Conservation (phyloP, 371 early-diverging fungal genomes). For the Mucor sp. region DNA sequence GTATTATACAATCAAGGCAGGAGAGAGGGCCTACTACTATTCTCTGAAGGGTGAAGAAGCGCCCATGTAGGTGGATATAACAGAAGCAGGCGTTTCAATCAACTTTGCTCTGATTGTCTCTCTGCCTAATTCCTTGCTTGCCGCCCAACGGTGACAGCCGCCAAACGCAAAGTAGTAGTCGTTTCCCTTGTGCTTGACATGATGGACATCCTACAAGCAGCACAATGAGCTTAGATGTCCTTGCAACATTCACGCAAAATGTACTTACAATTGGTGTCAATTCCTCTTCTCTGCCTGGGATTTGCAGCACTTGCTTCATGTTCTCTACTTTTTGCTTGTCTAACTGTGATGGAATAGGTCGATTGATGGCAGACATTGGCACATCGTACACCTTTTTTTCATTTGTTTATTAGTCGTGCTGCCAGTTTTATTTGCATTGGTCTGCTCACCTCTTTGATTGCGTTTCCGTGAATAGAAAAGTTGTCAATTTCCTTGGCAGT, state of each 20-base stretch:
- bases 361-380: constrained; percentile 44
- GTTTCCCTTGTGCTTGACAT: constrained; percentile 38
- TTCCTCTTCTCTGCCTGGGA: constrained; percentile 31
- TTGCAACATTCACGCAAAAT: too few species aligned
- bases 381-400: constrained; percentile 39
- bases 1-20: neutral
- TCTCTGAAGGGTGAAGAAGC: constrained; percentile 46
- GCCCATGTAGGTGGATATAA: constrained; percentile 45
- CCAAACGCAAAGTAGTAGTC: constrained; percentile 56
- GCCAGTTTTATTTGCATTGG: neutral
- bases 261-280: constrained; percentile 47
- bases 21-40: too few species aligned
- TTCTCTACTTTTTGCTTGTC: constrained; percentile 45
- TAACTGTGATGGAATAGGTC: constrained; percentile 48
- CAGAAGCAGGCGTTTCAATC: constrained; percentile 43
- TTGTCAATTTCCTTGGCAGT: constrained; percentile 27
- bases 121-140: constrained; percentile 42
- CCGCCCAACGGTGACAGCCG: constrained; percentile 56
- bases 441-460: constrained; percentile 29
- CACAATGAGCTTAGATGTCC: too few species aligned
- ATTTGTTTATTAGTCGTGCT: neutral
- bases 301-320: constrained; percentile 37
- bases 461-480: constrained; percentile 46
- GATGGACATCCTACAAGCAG: constrained; percentile 43
- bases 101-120: constrained; percentile 46